Conservation (phyloP, 306 rosid genomes). For the Prinsepia uniflora region DNA sequence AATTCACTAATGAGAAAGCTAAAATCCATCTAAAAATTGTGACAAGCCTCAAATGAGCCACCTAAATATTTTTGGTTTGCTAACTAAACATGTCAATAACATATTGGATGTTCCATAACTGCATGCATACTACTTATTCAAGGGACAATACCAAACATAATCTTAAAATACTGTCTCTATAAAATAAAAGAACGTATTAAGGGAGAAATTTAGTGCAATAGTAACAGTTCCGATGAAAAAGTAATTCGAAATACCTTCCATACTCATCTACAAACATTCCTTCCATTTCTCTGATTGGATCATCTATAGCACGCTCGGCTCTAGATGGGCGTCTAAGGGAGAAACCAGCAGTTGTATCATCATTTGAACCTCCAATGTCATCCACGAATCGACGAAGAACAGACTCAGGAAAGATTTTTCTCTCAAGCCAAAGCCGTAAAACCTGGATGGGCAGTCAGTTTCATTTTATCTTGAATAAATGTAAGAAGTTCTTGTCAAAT, state of each 20-base stretch:
- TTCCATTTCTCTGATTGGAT: conserved; percentile 99
- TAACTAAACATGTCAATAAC: not conserved
- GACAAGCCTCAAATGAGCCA: not conserved
- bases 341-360: conserved; percentile 61
- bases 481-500: not conserved
- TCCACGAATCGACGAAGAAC: conserved; percentile 85
- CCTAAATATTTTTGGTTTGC: not conserved
- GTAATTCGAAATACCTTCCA: conserved; percentile 58
- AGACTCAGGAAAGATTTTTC: conserved; percentile 85
- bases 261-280: conserved; percentile 99
- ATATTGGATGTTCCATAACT: not conserved
- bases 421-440: conserved; percentile 94
- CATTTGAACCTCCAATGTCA: conserved; percentile 84
- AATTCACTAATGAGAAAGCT: not conserved
- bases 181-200: conserved; percentile 4
- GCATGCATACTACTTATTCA: not conserved
- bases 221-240: not conserved
- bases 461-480: not conserved
- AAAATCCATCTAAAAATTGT: not conserved
- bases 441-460: conserved; percentile 49
- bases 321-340: conserved; percentile 91
- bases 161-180: not conserved
- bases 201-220: not conserved
- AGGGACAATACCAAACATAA: conserved; percentile 4
- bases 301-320: conserved; percentile 93